Evolutionary conservation across 495 filamentous ascomycete genomes (phyloP).

Genomic region (Penicillium mononematosum): DNA sequence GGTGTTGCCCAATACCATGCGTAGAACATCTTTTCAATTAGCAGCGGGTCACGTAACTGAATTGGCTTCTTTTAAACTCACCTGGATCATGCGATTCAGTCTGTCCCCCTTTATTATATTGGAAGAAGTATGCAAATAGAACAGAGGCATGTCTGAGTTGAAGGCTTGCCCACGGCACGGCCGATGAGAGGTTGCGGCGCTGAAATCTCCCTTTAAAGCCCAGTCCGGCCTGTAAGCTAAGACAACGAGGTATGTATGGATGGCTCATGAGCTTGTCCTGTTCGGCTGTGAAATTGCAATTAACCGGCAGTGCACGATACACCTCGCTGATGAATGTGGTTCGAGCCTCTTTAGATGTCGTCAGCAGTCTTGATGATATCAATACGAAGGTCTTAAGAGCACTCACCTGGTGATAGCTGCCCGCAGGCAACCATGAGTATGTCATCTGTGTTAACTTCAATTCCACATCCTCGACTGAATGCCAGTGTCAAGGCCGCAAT

Average conservation of each 20-base stretch:
- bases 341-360: slow-evolving; percentile 34
- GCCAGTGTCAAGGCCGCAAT: slow-evolving; percentile 60
- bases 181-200: slow-evolving; percentile 60
- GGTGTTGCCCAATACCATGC: slow-evolving; percentile 44
- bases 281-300: slow-evolving; percentile 68
- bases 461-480: slow-evolving; percentile 55
- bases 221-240: slow-evolving; percentile 68
- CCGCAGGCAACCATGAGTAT: slow-evolving; percentile 61
- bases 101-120: slow-evolving; percentile 43
- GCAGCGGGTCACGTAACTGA: not conserved
- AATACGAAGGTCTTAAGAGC: slow-evolving; percentile 10
- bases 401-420: slow-evolving; percentile 51
- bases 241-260: slow-evolving; percentile 62
- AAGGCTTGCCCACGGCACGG: slow-evolving; percentile 71
- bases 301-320: slow-evolving; percentile 62
- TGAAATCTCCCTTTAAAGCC: slow-evolving; percentile 61
- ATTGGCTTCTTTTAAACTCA: slow-evolving; percentile 28
- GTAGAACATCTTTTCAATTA: slow-evolving; percentile 38
- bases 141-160: slow-evolving; percentile 69
- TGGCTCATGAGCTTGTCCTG: slow-evolving; percentile 71
- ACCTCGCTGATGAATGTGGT: slow-evolving; percentile 61
- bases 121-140: slow-evolving; percentile 61
- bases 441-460: slow-evolving; percentile 68
- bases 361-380: not conserved
- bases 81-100: slow-evolving; percentile 65